Evolutionary conservation across 2,329 filamentous ascomycete species (phyloP).

Genomic region (Penicillium vulpinum): DNA sequence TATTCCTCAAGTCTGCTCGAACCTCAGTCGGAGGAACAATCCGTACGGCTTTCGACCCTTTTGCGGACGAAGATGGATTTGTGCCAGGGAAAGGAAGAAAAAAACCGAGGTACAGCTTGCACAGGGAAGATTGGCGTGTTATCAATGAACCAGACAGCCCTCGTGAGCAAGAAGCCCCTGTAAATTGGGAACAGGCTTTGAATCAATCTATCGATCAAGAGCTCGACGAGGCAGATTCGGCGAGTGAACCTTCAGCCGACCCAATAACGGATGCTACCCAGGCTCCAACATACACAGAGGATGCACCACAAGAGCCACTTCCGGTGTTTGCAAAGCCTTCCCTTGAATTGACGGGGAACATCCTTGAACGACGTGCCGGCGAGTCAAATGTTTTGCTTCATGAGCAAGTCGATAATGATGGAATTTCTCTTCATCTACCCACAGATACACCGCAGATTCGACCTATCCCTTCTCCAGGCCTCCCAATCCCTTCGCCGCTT

Average conservation of each 20-base stretch:
- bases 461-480: constrained; percentile 41
- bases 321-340: constrained; percentile 21
- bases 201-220: constrained; percentile 28
- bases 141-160: constrained; percentile 71
- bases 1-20: constrained; percentile 71
- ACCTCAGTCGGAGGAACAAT: constrained; percentile 69
- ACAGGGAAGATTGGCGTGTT: constrained; percentile 72
- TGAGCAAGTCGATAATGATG: neutral
- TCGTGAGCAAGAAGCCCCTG: constrained; percentile 47
- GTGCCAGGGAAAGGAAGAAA: constrained; percentile 65
- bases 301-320: constrained; percentile 2
- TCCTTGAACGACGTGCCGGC: constrained; percentile 9
- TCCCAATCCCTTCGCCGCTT: constrained; percentile 44
- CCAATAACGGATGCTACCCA: neutral
- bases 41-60: constrained; percentile 64
- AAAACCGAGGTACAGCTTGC: constrained; percentile 66
- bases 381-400: neutral
- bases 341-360: constrained; percentile 13
- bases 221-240: constrained; percentile 17
- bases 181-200: constrained; percentile 33
- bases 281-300: neutral
- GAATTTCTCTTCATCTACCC: constrained; percentile 19
- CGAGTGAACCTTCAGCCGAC: neutral
- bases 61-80: constrained; percentile 66
- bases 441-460: constrained; percentile 41